Percentiles rank a stretch among this genome's conserved stretches.
These are phyloP conservation scores for Tephrocybe sp. DNA, from an alignment of 768 basidiomycete species.

Conservation along the genomic window DNA sequence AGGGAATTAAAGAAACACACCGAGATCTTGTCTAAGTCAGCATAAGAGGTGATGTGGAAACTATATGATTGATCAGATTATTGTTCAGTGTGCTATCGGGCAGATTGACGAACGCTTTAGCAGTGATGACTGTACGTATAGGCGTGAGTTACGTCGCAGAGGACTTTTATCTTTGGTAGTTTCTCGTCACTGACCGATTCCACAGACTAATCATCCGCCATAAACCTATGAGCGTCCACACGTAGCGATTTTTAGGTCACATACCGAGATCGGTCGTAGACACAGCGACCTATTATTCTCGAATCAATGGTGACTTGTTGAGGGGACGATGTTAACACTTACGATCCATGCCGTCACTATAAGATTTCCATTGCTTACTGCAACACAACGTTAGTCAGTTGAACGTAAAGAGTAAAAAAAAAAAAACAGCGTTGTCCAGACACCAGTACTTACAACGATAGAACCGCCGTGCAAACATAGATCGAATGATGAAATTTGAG, in stretches of 20 bases:
- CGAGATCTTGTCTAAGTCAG: slow-evolving; percentile 36
- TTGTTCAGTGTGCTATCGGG: not conserved
- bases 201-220: slow-evolving; percentile 29
- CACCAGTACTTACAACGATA: slow-evolving; percentile 42
- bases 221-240: too few species aligned
- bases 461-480: slow-evolving; percentile 51
- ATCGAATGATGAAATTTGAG: slow-evolving; percentile 50
- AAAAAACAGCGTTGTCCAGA: too few species aligned
- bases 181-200: slow-evolving; percentile 39
- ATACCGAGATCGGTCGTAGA: slow-evolving; percentile 49
- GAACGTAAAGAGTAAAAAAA: not conserved
- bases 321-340: slow-evolving; percentile 21
- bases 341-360: slow-evolving; percentile 47
- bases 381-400: not conserved
- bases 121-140: slow-evolving; percentile 48
- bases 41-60: slow-evolving; percentile 36
- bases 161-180: too few species aligned
- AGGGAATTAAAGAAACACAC: slow-evolving; percentile 24
- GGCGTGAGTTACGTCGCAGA: not conserved
- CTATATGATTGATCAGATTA: slow-evolving; percentile 24
- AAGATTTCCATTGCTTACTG: slow-evolving; percentile 48
- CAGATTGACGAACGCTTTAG: slow-evolving; percentile 43
- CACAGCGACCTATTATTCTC: slow-evolving; percentile 26
- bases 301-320: not conserved
- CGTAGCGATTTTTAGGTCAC: too few species aligned